Base-by-base conservation (phyloP, 1,284 basidiomycete species). In the Blastosporella zonata region DNA sequence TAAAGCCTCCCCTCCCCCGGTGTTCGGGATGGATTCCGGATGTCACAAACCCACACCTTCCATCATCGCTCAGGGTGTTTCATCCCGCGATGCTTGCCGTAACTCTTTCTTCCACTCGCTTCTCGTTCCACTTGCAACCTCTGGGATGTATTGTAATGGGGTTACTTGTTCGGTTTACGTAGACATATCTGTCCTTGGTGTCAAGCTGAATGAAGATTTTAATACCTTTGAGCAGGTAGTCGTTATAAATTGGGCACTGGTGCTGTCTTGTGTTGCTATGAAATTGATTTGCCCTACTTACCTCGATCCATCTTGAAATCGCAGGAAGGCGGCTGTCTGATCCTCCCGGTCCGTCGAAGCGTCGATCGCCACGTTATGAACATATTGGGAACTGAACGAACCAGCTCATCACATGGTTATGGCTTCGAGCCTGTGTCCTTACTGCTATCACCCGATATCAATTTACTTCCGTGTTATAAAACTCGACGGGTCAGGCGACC, bases 31-130 rank as follows among this genome's bases (percentile, higher is more conserved):
- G 40, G 35, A 49, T 38, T 42, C 48, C 48, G 48, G 39, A 39
- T 50, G 51, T 53, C 45, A 47, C 28, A 17, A n/a, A 37, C 28
- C 17, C 37, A 18, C 18, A 8, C 15, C 46, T 39, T 54, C 52
- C 43, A 53, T 47, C 50, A 47, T 47, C 45, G 39, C 27, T 39
- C 39, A 50, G 29, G 39, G 17, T 45, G 34, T 43, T 34, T 36
- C 47, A 44, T 53, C 52, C 54, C 54, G 54, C 54, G 48, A 55
- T 50, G 43, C 49, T 55, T 45, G 43, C 44, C 41, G 47, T 46
- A 25, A 35, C 3, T 23, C 43, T 43, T 47, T 37, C 47, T 47
- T 53, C 50, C 33, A 39, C 31, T 50, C 35, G 47, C 44, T 53
- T 55, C 54, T 51, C 31, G 17, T 49, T 38, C 43, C 47, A 52